A percentile compares a stretch with the other conserved stretches of the same genome.
These are phyloP conservation scores for Amaranthus tricolor DNA, from an alignment of 179 eudicot species.

Conservation along the genomic window DNA sequence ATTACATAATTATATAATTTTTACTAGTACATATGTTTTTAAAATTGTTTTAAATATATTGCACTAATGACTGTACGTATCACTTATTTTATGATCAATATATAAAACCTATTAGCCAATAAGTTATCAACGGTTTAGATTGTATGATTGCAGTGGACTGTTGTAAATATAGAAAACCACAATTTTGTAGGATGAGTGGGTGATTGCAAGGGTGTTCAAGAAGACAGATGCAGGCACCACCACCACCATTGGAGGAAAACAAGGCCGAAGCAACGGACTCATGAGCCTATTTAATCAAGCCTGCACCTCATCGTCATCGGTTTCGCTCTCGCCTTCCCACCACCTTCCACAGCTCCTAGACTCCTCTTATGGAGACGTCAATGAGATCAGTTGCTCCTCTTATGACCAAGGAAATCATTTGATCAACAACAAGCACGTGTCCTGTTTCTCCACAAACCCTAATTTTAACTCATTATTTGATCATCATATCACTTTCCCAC, in stretches of 20 bases:
- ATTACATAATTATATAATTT: too few species aligned
- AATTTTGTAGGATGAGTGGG: constrained; percentile 76
- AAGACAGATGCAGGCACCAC: constrained; percentile 43
- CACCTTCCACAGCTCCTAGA: constrained; percentile 71
- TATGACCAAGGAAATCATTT: background rate
- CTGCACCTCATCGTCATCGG: constrained; percentile 47
- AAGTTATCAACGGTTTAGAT: too few species aligned
- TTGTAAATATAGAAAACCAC: too few species aligned
- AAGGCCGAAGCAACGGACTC: constrained; percentile 22
- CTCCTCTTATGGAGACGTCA: constrained; percentile 35
- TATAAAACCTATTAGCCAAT: too few species aligned
- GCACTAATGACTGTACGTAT: too few species aligned
- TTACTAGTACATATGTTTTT: too few species aligned
- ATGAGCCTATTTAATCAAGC: constrained; percentile 32
- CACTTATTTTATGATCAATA: too few species aligned
- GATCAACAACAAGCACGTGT: constrained; percentile 78
- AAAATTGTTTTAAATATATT: too few species aligned
- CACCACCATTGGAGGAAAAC: constrained; percentile 37
- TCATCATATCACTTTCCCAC: constrained; percentile 22
- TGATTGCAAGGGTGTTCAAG: constrained; percentile 83
- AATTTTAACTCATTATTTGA: constrained; percentile 32
- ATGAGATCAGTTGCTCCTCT: constrained; percentile 18
- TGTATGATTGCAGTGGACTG: too few species aligned
- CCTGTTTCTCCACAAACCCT: constrained; percentile 94
- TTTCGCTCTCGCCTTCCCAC: constrained; percentile 49